phyloP scores from a whole-genome alignment of 2,329 filamentous ascomycete genomes.

The Scolecobasidium constrictum region DNA sequence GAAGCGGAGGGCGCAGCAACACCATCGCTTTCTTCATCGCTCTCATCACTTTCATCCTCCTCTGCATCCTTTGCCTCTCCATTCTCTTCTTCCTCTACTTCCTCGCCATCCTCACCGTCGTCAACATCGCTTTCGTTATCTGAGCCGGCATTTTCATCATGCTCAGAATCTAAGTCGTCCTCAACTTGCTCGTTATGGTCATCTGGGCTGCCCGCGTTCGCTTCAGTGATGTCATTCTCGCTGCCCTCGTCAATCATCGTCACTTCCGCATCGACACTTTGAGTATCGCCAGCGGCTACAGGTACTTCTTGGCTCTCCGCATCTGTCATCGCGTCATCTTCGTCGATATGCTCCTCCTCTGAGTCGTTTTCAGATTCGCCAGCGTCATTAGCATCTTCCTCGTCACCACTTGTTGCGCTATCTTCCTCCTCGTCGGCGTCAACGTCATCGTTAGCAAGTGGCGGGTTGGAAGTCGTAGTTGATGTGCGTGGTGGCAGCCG shows the following conservation, averaged over 20 bases:
- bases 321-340: neutral
- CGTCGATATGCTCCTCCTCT: neutral
- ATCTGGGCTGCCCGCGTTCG: neutral
- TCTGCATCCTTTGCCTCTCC: neutral
- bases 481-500: neutral
- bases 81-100: neutral
- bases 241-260: slow-evolving; percentile 2
- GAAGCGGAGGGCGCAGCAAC: neutral
- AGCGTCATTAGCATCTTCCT: neutral
- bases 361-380: neutral
- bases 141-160: neutral
- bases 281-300: too few species aligned
- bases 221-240: neutral
- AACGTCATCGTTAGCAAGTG: neutral
- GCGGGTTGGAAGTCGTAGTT: neutral
- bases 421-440: neutral
- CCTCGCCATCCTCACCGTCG: neutral
- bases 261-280: neutral
- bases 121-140: neutral
- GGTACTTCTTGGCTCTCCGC: neutral
- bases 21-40: neutral
- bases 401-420: neutral
- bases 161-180: neutral
- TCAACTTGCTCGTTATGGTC: neutral
- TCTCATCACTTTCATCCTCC: neutral